Base-by-base conservation (phyloP, 2,329 filamentous ascomycete species). In the Cladorrhinum sp. region DNA sequence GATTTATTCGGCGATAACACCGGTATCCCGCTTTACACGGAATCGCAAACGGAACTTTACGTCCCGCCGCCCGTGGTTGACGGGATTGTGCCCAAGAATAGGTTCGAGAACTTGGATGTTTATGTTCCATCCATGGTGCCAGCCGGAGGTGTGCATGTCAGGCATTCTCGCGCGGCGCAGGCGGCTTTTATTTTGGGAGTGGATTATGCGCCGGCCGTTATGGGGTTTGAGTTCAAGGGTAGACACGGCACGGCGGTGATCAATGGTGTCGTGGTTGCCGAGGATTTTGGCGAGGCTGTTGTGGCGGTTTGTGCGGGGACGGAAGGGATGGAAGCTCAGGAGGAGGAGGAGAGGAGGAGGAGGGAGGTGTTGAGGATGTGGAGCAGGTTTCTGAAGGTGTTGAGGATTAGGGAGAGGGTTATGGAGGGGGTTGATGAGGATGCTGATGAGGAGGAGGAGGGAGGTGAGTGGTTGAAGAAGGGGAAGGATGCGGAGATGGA, bases 101-200 rank as follows among this genome's bases (percentile, higher is more conserved):
- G 89, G 18, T 99, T 92, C 73, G 92, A 92, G 10, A 99, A 99
- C 70, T 88, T 98, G 62, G 95, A 98, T 70, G 84, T 96, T 42
- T 98, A 94, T 72, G 92, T 96, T 10, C 88, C 91, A 0, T 91
- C 86, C 64, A 98, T 99, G 95, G 81, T 98, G 0, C 95, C 95
- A 0, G 75, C 77, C 46, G 94, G 95, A 0, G 93, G 91, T 1
- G 82, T 86, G 1, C 92, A 98, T 72, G 78, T 98, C 23, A 69
- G 74, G 5, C 76, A 81, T 61, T 76, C 82, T 52, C 69, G 88
- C 55, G 88, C 90, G 1, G 79, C 84, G 1, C 83, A 84, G 55
- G 94, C 94, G 1, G 92, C 92, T 0, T 86, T 83, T 60, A 76
- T 93, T 1, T 74, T 97, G 1, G 87, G 87, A 0, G 82, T 98